Base-by-base conservation (phyloP, 1,284 basidiomycete species). In the Malassezia pachydermatis region DNA sequence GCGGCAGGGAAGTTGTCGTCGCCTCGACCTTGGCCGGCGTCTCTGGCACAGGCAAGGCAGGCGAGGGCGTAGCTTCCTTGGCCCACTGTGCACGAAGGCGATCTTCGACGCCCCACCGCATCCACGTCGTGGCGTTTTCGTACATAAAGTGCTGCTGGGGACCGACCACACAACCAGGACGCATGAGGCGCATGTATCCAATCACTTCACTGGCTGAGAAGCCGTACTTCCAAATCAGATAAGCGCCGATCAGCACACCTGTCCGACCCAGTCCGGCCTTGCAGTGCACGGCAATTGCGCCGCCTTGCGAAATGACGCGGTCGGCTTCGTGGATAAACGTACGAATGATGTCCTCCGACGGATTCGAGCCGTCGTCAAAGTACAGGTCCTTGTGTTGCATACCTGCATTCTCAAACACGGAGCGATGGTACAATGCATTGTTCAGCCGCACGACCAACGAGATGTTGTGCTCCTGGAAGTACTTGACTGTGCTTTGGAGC, bases 191-290 rank as follows among this genome's bases (percentile, higher is more conserved):
- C 94, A 98, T 98, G 74, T 89, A 96, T 0, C 85, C 94, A 54
- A 98, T 98, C 8, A 84, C 90, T 75, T 99, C 94, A 48, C 83
- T 82, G 0, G 92, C 90, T n/a, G 88, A 88, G 70, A 99, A 99
- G n/a, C 86, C 86, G 67, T 96, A 90, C 75, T 94, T 95, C 86
- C 94, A 99, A 60, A 95, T 86, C 48, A 99, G 79, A 76, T 96
- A 98, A 3, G 94, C 94, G 37, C 72, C 65, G 55, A 98, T 92
- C 54, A 98, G 76, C 3, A 90, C 92, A 4, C 94, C 92, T 3
- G 88, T 94, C 41, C 88, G 79, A 19, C 88, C 88, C 17, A 94
- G 78, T 19, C 88, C 88, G 41, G 88, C 88, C 77, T 94, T 94
- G 73, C 88, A 94, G 82, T 94, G 73, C 40, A 68, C 75, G 34